Evolutionary conservation across 371 early-diverging fungal species (phyloP).

Genomic region (Actinomortierella wolfii): DNA sequence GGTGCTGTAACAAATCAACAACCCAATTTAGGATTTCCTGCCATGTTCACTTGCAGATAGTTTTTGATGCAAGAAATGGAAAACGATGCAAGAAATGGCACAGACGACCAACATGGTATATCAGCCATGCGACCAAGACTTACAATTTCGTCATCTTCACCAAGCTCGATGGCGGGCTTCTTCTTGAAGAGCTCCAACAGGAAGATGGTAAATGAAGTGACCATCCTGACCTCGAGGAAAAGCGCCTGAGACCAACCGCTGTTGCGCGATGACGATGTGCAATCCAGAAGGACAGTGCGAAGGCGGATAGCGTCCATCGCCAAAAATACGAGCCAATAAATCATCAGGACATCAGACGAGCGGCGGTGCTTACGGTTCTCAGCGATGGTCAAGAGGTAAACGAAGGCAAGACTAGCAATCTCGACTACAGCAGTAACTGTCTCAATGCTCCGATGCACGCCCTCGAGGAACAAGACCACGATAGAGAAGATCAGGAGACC

Average conservation of each 20-base stretch:
- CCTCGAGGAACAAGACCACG: constrained; percentile 6
- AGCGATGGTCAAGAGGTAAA: constrained; percentile 59
- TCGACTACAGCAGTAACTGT: constrained; percentile 21
- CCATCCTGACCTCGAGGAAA: constrained; percentile 10
- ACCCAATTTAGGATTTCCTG: too few species aligned
- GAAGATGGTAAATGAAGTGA: constrained; percentile 15
- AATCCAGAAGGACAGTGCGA: constrained; percentile 63
- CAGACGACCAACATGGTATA: too few species aligned
- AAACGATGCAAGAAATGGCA: too few species aligned
- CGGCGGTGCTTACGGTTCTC: constrained; percentile 73
- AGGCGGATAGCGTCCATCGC: constrained; percentile 55
- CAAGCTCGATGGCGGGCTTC: constrained; percentile 32
- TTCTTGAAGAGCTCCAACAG: constrained; percentile 27
- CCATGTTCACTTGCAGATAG: too few species aligned
- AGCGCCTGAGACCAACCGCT: constrained; percentile 41
- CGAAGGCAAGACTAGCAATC: constrained; percentile 13
- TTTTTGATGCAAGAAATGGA: too few species aligned
- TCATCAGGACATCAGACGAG: constrained; percentile 71
- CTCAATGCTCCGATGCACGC: constrained; percentile 21
- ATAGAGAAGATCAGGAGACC: too few species aligned
- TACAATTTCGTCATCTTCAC: constrained; percentile 19
- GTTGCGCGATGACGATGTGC: constrained; percentile 42
- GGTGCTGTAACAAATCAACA: too few species aligned
- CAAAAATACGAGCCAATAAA: constrained; percentile 78
- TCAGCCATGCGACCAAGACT: constrained; percentile 6